Base-by-base conservation (phyloP, 371 early-diverging fungal genomes). In the Choanephora cucurbitarum region DNA sequence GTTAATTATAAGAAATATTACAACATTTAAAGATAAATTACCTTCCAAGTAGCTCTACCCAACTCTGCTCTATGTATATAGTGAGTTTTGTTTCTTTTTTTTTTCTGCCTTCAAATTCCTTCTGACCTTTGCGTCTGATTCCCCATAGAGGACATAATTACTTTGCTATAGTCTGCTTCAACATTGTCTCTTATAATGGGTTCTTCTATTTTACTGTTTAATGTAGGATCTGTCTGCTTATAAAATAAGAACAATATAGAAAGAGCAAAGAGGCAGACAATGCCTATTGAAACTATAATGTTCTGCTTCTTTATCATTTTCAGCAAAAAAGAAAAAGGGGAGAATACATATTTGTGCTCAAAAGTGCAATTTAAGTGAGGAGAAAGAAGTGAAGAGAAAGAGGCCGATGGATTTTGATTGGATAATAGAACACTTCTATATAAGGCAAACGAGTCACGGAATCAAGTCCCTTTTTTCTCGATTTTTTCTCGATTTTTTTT, bases 11-110 rank as follows among this genome's bases (percentile, higher is more conserved):
- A 5, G 22, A 4, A 33, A 10, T 19, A n/a, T 44, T 11, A n/a
- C n/a, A n/a, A n/a, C n/a, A n/a, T 19, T 42, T 40, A 32, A 15
- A 9, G 28, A 28, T 5, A 3, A 28, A 28, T 3, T 70, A 79
- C 82, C 75, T 84, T 85, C 89, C 89, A 89, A 1, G 94, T 86
- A 4, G 90, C 72, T 44, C 91, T 81, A 5, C 97, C 97, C 37
- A 97, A 78, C 62, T 92, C 91, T 14, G 88, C 92, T 67, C 92
- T 93, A 57, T 22, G 39, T 14, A 24, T 43, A 49, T 42, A 40
- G 31, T 39, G 10, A 13, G 5, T 9, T n/a, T n/a, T n/a, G n/a
- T n/a, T n/a, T n/a, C n/a, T 32, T 37, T 44, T 10, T 33, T 33
- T 50, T 0, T 17, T 15, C 17, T 9, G 46, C n/a, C 55, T 44